These are phyloP conservation scores for Iodosphaeria phyllophila DNA, from an alignment of 2,329 filamentous ascomycete species.

Conservation along the genomic window DNA sequence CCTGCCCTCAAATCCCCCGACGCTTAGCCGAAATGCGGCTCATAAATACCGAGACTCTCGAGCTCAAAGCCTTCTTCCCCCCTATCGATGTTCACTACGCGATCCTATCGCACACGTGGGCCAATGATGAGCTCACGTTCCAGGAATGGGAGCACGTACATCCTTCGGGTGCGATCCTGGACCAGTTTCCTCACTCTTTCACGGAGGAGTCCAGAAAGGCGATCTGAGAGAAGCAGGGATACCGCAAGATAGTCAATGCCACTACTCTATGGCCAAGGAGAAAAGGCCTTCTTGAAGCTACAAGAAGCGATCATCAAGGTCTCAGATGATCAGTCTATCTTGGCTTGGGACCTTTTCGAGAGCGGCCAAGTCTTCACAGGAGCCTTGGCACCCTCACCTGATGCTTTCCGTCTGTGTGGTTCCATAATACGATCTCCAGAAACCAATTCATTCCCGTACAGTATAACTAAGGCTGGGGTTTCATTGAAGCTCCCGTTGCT, in stretches of 20 bases:
- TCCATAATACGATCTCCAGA: too few relatives aligned
- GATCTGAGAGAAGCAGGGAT: constrained; percentile 9
- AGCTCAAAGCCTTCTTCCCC: constrained; percentile 14
- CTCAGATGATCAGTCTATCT: constrained; percentile 11
- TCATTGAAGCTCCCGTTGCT: too few relatives aligned
- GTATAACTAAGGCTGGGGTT: too few relatives aligned
- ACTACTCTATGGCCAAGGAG: constrained; percentile 20
- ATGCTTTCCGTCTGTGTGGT: too few relatives aligned
- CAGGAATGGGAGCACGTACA: constrained; percentile 11
- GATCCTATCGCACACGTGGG: constrained; percentile 21
- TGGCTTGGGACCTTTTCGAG: constrained; percentile 10
- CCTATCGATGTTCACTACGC: constrained; percentile 13
- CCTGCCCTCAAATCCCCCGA: too few relatives aligned
- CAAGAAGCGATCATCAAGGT: constrained; percentile 17
- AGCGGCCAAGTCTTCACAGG: too few relatives aligned
- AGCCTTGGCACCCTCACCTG: too few relatives aligned
- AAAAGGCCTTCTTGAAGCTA: constrained; percentile 13
- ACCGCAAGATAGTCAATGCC: constrained; percentile 20
- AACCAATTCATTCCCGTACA: too few relatives aligned
- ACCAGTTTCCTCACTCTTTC: constrained; percentile 1
- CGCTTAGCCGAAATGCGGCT: too few relatives aligned
- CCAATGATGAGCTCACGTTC: constrained; percentile 16
- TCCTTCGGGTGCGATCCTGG: constrained; percentile 6
- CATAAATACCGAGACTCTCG: constrained; percentile 15
- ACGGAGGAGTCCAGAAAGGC: not conserved